A percentile compares a stretch with the other conserved stretches of the same genome.
phyloP scores from a whole-genome alignment of 2,329 filamentous ascomycete species.

The Berkeleyomyces rouxiae region DNA sequence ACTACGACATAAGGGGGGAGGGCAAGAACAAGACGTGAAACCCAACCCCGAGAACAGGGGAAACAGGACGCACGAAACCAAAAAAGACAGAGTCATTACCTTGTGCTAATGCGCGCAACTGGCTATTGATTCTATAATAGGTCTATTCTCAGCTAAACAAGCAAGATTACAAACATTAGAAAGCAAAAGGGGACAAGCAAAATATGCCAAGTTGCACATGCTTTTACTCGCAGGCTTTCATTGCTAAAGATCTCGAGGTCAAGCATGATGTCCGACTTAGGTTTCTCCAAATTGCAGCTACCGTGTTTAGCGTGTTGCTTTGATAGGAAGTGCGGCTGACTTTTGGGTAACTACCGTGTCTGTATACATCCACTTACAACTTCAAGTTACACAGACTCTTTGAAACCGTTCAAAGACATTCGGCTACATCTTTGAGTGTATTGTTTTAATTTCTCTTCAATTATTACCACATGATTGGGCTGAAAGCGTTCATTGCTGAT shows the following conservation, averaged over 20 bases:
- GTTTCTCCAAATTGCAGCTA: neutral
- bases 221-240: neutral
- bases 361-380: neutral
- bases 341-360: neutral
- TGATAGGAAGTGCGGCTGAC: no score
- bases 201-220: no score
- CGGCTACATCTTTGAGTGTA: neutral
- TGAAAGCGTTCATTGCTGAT: neutral
- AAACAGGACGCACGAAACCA: no score
- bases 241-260: neutral
- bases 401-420: neutral
- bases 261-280: neutral
- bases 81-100: no score
- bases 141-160: no score
- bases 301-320: neutral
- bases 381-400: neutral
- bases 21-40: no score
- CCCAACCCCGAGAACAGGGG: no score
- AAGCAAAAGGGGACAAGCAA: no score
- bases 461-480: neutral
- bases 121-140: no score
- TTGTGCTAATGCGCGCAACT: no score
- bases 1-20: no score
- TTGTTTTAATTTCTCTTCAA: neutral
- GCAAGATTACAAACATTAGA: no score